Evolutionary conservation across 208 protist genomes (phyloP), one percentile per base, ranked within the genome.

Genomic region (Trypanosoma caninum): DNA sequence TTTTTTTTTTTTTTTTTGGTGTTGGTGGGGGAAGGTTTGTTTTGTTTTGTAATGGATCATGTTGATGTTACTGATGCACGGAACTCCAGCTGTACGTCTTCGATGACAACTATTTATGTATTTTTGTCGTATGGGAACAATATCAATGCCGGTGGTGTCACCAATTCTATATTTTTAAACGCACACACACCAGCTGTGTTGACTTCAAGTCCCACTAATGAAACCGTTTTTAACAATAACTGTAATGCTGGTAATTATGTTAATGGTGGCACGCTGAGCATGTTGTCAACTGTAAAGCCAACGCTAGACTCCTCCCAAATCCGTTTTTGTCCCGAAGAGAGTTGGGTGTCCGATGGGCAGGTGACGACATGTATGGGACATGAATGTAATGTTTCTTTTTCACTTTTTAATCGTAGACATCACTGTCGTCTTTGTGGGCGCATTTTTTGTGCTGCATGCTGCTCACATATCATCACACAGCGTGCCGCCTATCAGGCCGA

Each of bases 311-410:
- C 73, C 1, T 27, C 63, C 10, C 48, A 52, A 41, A 78, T 94
- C 33, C 78, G 84, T 16, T 91, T 76, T 52, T 83, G 75, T 31
- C 74, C 80, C 2, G 18, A 57, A 14, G 59, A 80, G 14, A 76
- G 76, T 60, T 94, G 76, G 76, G 64, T 91, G n/a, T 78, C 87
- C 2, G 84, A 91, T 20, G 74, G 75, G 16, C 76, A 82, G 31
- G 82, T 94, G 10, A 65, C 85, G 40, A 86, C 80, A 41, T 94
- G 87, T 65, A 94, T 91, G 84, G 77, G 82, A 2, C 87, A 84
- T 10, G 87, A 79, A 47, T 94, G 87, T 65, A 59, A 66, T 34
- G 86, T 67, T 20, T 68, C 76, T 44, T 94, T 94, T 54, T 85
- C 81, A 22, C 56, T 94, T 22, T 94, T 94, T 61, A 87, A 79